Conservation (phyloP, 768 basidiomycete species). For the Leccinum uliginosum region DNA sequence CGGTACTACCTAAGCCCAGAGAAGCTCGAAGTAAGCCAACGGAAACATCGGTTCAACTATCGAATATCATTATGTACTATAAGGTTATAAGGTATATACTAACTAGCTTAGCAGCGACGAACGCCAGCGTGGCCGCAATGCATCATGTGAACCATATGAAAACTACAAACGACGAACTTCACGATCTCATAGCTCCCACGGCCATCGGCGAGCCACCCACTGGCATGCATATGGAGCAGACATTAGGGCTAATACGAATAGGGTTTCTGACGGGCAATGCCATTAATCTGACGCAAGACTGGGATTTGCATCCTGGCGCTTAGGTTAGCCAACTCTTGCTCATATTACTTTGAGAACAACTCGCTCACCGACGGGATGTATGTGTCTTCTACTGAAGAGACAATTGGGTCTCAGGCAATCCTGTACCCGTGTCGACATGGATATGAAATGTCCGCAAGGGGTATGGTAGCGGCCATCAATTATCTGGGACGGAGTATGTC, state of each 20-base stretch:
- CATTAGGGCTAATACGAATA: constrained; percentile 61
- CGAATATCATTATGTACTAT: constrained; percentile 18
- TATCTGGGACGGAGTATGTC: constrained; percentile 39
- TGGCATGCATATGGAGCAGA: constrained; percentile 32
- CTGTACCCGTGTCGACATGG: constrained; percentile 64
- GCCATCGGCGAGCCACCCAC: constrained; percentile 6
- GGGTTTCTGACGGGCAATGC: constrained; percentile 63
- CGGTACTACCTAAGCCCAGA: background rate
- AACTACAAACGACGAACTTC: background rate
- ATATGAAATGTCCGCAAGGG: constrained; percentile 65
- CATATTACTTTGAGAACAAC: background rate
- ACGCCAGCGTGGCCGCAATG: constrained; percentile 23
- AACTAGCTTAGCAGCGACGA: constrained; percentile 6
- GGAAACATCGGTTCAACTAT: background rate
- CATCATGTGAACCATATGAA: constrained; percentile 1
- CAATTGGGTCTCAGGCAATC: constrained; percentile 65
- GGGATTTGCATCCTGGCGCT: constrained; percentile 48
- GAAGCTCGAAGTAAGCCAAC: background rate
- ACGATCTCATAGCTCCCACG: constrained; percentile 19
- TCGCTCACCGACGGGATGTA: constrained; percentile 47
- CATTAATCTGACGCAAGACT: constrained; percentile 62
- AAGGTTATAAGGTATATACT: constrained; percentile 21
- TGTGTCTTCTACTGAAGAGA: constrained; percentile 66
- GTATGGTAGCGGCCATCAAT: constrained; percentile 75
- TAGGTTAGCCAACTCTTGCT: constrained; percentile 12